Conservation (phyloP, 495 filamentous ascomycete species). For the Usnea hakonensis region DNA sequence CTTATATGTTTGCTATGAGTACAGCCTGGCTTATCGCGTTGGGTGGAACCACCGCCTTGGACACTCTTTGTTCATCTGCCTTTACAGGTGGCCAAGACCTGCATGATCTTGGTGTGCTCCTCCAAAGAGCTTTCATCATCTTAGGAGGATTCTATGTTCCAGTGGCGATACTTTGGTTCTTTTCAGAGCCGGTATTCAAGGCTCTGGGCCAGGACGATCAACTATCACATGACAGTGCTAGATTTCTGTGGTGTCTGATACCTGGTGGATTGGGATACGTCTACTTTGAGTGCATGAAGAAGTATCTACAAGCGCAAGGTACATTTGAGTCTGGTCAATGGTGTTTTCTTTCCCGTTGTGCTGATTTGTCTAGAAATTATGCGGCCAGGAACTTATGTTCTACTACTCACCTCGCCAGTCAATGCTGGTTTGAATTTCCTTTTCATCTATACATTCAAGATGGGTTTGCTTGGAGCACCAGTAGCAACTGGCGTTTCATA, state of each 20-base stretch:
- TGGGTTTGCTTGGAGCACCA: slow-evolving; percentile 73
- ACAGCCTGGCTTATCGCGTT: slow-evolving; percentile 86
- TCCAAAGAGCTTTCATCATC: slow-evolving; percentile 74
- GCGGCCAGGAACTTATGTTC: slow-evolving; percentile 78
- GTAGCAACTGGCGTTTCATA: slow-evolving; percentile 79
- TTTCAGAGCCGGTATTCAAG: slow-evolving; percentile 67
- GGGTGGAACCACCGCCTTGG: slow-evolving; percentile 85
- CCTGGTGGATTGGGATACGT: slow-evolving; percentile 86
- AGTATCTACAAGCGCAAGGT: slow-evolving; percentile 88
- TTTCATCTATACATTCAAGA: slow-evolving; percentile 62
- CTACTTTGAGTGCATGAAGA: slow-evolving; percentile 88
- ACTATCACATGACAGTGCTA: slow-evolving; percentile 65
- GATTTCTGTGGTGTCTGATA: slow-evolving; percentile 69
- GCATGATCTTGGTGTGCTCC: slow-evolving; percentile 71
- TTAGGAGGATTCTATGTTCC: slow-evolving; percentile 68
- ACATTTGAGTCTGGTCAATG: slow-evolving; percentile 11
- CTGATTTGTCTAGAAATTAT: slow-evolving; percentile 56
- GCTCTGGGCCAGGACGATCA: slow-evolving; percentile 71
- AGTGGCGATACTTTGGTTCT: slow-evolving; percentile 68
- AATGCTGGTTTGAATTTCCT: slow-evolving; percentile 72
- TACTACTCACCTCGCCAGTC: slow-evolving; percentile 74
- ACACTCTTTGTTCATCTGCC: slow-evolving; percentile 79
- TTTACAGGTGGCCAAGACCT: slow-evolving; percentile 80
- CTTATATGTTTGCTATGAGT: slow-evolving; percentile 90
- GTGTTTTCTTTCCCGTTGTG: background rate